Conservation (phyloP, 2,329 filamentous ascomycete genomes). For the Chaetomium sp. region DNA sequence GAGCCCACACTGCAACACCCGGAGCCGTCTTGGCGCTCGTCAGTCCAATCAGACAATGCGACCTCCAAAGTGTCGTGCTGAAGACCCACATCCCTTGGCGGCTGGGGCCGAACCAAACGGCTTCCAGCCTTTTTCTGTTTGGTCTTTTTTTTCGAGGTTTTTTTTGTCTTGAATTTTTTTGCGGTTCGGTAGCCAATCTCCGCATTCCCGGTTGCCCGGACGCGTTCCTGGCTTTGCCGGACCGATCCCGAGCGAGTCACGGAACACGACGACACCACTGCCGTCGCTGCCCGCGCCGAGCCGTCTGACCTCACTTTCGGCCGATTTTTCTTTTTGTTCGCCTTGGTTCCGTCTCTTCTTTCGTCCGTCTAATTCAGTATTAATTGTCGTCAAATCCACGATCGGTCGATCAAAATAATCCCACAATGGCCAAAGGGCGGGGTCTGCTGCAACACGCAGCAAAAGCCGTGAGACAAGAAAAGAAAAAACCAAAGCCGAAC, state of each 20-base stretch:
- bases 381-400: background rate
- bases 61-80: background rate
- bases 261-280: background rate
- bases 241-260: background rate
- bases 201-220: conserved; percentile 11
- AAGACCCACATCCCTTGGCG: conserved; percentile 13
- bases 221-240: background rate
- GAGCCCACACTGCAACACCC: conserved; percentile 3
- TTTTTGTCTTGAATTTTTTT: background rate
- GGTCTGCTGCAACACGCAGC: conserved; percentile 19
- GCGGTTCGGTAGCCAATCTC: conserved; percentile 1
- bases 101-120: conserved; percentile 13
- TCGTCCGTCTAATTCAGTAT: too few species aligned
- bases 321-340: background rate
- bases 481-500: conserved; percentile 9
- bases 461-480: conserved; percentile 19
- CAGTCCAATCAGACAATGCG: background rate
- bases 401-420: background rate
- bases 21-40: conserved; percentile 14
- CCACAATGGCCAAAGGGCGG: conserved; percentile 16
- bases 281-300: conserved; percentile 10
- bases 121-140: conserved; percentile 11
- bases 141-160: conserved; percentile 4
- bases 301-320: conserved; percentile 3
- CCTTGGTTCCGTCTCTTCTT: background rate